Evolutionary conservation across 2,329 filamentous ascomycete species (phyloP), one percentile per base, ranked within the genome.

Genomic region (Tolypocladium tundrense): DNA sequence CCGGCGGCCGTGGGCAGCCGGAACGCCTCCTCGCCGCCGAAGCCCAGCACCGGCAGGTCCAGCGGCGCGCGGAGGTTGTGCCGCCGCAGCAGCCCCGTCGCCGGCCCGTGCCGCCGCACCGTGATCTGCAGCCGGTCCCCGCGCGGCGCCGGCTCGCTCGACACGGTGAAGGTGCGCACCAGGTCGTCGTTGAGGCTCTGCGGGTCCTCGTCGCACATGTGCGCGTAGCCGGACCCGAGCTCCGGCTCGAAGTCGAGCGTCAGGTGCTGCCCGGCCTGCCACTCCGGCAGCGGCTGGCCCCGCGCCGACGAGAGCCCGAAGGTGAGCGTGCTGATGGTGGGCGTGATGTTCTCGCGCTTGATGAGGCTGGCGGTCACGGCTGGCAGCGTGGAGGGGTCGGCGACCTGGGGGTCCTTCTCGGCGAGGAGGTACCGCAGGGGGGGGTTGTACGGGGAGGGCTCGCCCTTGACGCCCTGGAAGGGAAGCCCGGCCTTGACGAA

Each of bases 121-220:
- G 88, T 93, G 61, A 95, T 86, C 64, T 92, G 85, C 58, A 94
- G 79, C 64, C 85, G 37, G 27, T 35, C 19, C 27, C 13, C 37
- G 9, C 14, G 27, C 19, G 39, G 16, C 11, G 37, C 78, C 58
- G 85, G 82, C 1, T 75, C 71, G 2, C 81, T 89, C 1, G 87
- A 89, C 0, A 96, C 80, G 2, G 91, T 96, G 66, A 96, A 96
- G 0, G 90, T 95, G 35, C 91, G 78, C 5, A 94, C 77, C 61
- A 84, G 92, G 68, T 96, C 90, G 67, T 96, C 91, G 65, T 96
- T 96, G 19, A 96, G 70, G 64, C 85, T 88, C 62, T 80, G 79
- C 6, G 91, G 91, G 63, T 95, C 90, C 58, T 88, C 84, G 61
- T 95, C 86, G 3, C 85, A 78, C 91, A 96, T 96, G 68, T 96